Conservation (phyloP, 1,284 basidiomycete species). For the Rhizopogon parksii region DNA sequence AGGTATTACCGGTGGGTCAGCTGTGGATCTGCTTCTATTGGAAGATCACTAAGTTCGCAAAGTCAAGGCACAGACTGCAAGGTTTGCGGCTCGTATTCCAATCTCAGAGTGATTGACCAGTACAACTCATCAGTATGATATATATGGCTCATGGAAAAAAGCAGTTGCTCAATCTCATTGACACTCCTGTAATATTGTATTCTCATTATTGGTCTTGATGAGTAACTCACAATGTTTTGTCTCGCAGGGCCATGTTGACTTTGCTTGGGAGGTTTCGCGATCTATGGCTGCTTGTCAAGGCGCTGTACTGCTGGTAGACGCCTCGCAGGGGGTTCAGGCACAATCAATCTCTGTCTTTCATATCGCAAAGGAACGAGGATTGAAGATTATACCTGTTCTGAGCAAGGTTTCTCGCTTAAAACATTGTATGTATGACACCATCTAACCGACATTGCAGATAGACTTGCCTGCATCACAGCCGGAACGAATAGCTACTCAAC, state of each 20-base stretch:
- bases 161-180: slow-evolving; percentile 91
- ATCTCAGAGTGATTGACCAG: not conserved
- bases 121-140: slow-evolving; percentile 60
- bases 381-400: slow-evolving; percentile 87
- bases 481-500: slow-evolving; percentile 71
- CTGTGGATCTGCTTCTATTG: not conserved
- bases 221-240: not conserved
- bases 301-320: slow-evolving; percentile 87
- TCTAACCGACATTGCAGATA: slow-evolving; percentile 43
- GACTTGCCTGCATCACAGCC: slow-evolving; percentile 85
- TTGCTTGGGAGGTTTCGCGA: slow-evolving; percentile 93
- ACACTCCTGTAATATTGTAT: slow-evolving; percentile 70
- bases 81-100: slow-evolving; percentile 33
- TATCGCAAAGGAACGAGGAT: slow-evolving; percentile 74
- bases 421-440: slow-evolving; percentile 4
- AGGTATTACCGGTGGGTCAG: slow-evolving; percentile 75
- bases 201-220: not conserved
- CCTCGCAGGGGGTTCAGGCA: slow-evolving; percentile 96
- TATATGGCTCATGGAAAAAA: slow-evolving; percentile 45
- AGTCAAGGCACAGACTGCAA: slow-evolving; percentile 91
- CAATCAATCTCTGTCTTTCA: slow-evolving; percentile 96
- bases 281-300: slow-evolving; percentile 93
- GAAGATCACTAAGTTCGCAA: slow-evolving; percentile 3
- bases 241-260: slow-evolving; percentile 85
- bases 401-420: slow-evolving; percentile 66